Conservation (phyloP, 2,329 filamentous ascomycete genomes). For the Trichophyton rubrum region DNA sequence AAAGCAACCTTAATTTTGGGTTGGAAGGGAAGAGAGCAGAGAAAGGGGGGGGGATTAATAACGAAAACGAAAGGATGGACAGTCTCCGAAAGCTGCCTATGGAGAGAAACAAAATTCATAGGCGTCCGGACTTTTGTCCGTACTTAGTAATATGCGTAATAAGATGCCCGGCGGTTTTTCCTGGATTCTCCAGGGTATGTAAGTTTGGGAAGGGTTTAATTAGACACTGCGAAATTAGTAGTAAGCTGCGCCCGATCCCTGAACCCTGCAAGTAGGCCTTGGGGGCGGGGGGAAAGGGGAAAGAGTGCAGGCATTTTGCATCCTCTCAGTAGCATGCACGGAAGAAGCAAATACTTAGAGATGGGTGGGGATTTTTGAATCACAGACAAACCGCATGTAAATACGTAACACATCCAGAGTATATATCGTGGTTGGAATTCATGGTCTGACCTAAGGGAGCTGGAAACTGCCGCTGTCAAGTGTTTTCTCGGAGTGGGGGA, state of each 20-base stretch:
- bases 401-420: background rate
- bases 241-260: background rate
- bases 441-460: background rate
- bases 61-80: background rate
- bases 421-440: background rate
- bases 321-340: background rate
- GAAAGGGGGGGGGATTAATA: background rate
- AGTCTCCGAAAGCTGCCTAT: background rate
- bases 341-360: background rate
- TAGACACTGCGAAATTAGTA: conserved; percentile 1
- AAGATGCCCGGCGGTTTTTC: background rate
- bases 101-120: background rate
- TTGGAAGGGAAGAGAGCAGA: background rate
- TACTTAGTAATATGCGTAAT: background rate
- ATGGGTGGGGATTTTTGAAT: background rate
- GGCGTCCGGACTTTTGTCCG: background rate
- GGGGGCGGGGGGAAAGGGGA: background rate
- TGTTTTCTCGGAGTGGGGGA: background rate
- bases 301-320: background rate
- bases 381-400: no score
- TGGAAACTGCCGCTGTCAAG: background rate
- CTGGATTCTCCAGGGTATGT: background rate
- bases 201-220: background rate
- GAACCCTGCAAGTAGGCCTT: conserved; percentile 3
- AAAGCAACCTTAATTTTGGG: background rate